Base-by-base conservation (phyloP, 2,329 filamentous ascomycete species). In the Stemphylium lycopersici region DNA sequence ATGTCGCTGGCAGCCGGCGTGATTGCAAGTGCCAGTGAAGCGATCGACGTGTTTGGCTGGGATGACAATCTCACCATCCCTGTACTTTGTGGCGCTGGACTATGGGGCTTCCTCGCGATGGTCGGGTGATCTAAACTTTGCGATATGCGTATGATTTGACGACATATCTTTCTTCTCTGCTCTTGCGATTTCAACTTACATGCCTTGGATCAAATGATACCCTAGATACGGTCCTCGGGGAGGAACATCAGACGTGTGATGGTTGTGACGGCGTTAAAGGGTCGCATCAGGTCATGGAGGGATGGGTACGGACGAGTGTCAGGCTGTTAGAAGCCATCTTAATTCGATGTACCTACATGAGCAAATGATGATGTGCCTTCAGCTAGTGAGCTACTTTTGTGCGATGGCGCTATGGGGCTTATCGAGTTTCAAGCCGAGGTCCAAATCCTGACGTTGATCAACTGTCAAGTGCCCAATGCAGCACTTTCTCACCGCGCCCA, bases 41-140 rank as follows among this genome's bases (percentile, higher is more conserved):
- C 93, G 13, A 83, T 96, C 40, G 92, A 99, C 77, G 70, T 98
- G 0, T 97, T 92, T 73, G 91, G 92, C 42, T 93, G 91, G 90
- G 95, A 99, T 70, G 95, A 99, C 78, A 99, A 99, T 76, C 80
- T 99, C 66, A 98, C 93, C 44, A 99, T 99, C 75, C 95, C 95
- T 2, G 87, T 96, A 22, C 81, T 99, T 44, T 96, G 91, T 71
- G 92, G 93, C 20, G 77, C 91, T 40, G 93, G 93, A 6, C 87
- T 99, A 57, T 96, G 90, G 88, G 90, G 89, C 0, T 97, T 99
- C 74, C 82, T 98, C 67, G 96, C 90, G 78, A 75, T 92, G 43
- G 97, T 97, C 81, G 88, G 88, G 31, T 73, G 39, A 59, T 36
- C 10, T 2, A 3, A 26, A 24, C 34, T 32, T 34, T 22, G 36